Evolutionary conservation across 2,329 filamentous ascomycete species (phyloP).

Genomic region (Cladosporium sp.): DNA sequence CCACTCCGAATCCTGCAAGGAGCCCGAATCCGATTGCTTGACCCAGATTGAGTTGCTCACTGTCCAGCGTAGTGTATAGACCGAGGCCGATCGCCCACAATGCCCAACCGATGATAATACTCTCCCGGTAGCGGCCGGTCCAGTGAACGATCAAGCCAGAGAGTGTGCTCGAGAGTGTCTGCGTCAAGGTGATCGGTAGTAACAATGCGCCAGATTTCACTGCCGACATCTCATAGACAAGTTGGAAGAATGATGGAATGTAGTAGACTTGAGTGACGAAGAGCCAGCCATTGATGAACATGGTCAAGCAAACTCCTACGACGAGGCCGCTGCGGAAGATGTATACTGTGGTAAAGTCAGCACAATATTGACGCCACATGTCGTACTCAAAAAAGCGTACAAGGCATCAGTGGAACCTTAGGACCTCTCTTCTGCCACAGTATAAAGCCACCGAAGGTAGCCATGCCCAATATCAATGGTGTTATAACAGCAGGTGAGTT

Average conservation of each 20-base stretch:
- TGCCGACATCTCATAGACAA: slow-evolving; percentile 18
- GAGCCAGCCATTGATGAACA: slow-evolving; percentile 55
- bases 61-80: slow-evolving; percentile 18
- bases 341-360: slow-evolving; percentile 35
- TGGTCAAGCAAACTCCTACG: slow-evolving; percentile 48
- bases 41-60: slow-evolving; percentile 37
- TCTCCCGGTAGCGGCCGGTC: slow-evolving; percentile 20
- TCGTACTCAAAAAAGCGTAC: slow-evolving; percentile 23
- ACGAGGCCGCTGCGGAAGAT: slow-evolving; percentile 53
- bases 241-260: slow-evolving; percentile 21
- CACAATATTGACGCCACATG: neutral
- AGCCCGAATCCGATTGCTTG: slow-evolving; percentile 54
- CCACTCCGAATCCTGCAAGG: slow-evolving; percentile 34
- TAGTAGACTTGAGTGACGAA: slow-evolving; percentile 54
- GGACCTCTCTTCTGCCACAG: slow-evolving; percentile 52
- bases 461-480: slow-evolving; percentile 42
- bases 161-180: slow-evolving; percentile 18
- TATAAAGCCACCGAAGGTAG: slow-evolving; percentile 47
- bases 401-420: slow-evolving; percentile 45
- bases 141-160: slow-evolving; percentile 20
- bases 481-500: slow-evolving; percentile 35
- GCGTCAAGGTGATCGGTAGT: slow-evolving; percentile 18
- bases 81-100: slow-evolving; percentile 20
- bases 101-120: slow-evolving; percentile 42
- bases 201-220: slow-evolving; percentile 18